Evolutionary conservation across 768 basidiomycete species (phyloP).

Genomic region (Lanmaoa pseudosensibilis): DNA sequence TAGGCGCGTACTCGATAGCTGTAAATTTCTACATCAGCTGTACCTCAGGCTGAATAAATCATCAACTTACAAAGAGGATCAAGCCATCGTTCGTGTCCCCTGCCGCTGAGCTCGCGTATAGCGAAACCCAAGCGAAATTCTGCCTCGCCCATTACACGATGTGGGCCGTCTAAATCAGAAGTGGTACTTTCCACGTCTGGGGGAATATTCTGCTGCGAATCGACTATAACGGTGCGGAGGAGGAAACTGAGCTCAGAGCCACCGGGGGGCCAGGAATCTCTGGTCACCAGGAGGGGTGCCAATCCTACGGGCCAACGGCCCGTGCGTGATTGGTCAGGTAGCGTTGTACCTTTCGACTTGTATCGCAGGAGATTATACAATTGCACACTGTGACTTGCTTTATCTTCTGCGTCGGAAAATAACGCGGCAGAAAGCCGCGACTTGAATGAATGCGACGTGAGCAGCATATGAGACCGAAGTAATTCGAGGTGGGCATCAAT

Average conservation of each 20-base stretch:
- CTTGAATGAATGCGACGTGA: conserved; percentile 74
- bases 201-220: conserved; percentile 53
- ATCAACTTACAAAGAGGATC: conserved; percentile 73
- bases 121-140: conserved; percentile 82
- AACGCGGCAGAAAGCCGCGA: conserved; percentile 66
- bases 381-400: conserved; percentile 34
- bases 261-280: conserved; percentile 84
- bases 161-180: conserved; percentile 35
- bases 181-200: conserved; percentile 18
- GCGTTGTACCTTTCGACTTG: conserved; percentile 11
- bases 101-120: conserved; percentile 68
- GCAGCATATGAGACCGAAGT: conserved; percentile 72
- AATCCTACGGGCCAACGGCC: conserved; percentile 68
- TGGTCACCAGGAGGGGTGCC: conserved; percentile 66
- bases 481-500: conserved; percentile 66
- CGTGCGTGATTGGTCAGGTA: conserved; percentile 21
- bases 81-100: conserved; percentile 73
- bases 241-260: conserved; percentile 83
- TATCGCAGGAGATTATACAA: conserved; percentile 25
- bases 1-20: conserved; percentile 25
- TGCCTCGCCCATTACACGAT: conserved; percentile 54
- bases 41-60: background rate
- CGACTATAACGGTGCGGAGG: conserved; percentile 81
- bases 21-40: conserved; percentile 4
- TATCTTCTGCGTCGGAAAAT: conserved; percentile 71